Evolutionary conservation across 257 asterid genomes (phyloP).

Genomic region (Anisodus acutangulus): DNA sequence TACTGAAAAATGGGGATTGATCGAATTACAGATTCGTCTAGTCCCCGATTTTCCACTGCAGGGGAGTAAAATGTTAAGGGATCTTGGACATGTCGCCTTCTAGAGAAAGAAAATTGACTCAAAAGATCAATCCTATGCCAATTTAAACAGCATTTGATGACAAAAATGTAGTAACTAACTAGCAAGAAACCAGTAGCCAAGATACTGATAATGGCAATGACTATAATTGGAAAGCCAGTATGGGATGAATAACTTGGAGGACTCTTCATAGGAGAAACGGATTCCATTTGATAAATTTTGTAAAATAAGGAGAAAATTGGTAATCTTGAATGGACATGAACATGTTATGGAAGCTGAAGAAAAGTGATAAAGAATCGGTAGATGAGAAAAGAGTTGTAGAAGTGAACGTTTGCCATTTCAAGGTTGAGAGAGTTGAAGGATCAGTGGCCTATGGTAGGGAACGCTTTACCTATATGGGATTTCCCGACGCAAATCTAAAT

Average conservation of each 20-base stretch:
- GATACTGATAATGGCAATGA: slow-evolving; percentile 78
- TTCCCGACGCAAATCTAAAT: neutral
- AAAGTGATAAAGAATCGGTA: slow-evolving; percentile 19
- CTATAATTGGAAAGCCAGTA: slow-evolving; percentile 72
- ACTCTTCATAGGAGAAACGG: slow-evolving; percentile 41
- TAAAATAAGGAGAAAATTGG: neutral
- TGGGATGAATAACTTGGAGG: slow-evolving; percentile 44
- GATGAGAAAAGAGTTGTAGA: neutral
- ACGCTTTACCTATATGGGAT: neutral
- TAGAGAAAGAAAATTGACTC: neutral
- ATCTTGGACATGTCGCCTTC: neutral
- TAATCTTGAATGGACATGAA: slow-evolving; percentile 37
- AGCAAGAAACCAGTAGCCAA: slow-evolving; percentile 76
- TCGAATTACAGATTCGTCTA: slow-evolving; percentile 60
- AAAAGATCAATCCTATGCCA: slow-evolving; percentile 78
- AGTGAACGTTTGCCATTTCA: neutral
- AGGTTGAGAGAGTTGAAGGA: neutral
- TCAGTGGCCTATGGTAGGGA: neutral
- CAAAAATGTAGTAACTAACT: slow-evolving; percentile 80
- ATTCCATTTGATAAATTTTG: slow-evolving; percentile 36
- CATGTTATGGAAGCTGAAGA: slow-evolving; percentile 25
- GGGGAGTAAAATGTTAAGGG: slow-evolving; percentile 46
- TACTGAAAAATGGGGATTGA: slow-evolving; percentile 65
- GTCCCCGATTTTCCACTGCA: slow-evolving; percentile 57
- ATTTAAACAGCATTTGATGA: slow-evolving; percentile 80